Percentiles rank a stretch among this genome's conserved stretches.
phyloP scores from a whole-genome alignment of 2,329 filamentous ascomycete species.

The Endoconidiophora laricicola region DNA sequence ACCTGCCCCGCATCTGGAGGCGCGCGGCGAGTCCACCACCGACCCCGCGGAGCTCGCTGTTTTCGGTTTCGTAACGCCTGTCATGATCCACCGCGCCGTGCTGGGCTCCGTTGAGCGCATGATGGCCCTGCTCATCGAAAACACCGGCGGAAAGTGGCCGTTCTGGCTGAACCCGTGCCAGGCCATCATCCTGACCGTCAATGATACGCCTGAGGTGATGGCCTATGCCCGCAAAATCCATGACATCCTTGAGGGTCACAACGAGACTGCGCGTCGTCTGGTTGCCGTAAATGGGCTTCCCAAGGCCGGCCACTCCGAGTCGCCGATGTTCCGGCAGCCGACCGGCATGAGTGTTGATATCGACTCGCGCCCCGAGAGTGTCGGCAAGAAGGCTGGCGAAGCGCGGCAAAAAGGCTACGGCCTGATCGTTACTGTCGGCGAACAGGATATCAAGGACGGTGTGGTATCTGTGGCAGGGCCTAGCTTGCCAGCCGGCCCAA shows the following conservation, averaged over 20 bases:
- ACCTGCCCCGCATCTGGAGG: slow-evolving; percentile 34
- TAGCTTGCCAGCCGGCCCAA: slow-evolving; percentile 18
- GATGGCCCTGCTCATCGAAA: slow-evolving; percentile 71
- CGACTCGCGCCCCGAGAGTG: slow-evolving; percentile 43
- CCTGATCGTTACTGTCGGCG: slow-evolving; percentile 56
- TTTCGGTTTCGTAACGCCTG: slow-evolving; percentile 48
- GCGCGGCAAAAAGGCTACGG: slow-evolving; percentile 60
- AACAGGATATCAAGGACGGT: slow-evolving; percentile 41
- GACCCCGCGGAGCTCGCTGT: slow-evolving; percentile 30
- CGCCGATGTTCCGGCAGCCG: slow-evolving; percentile 28
- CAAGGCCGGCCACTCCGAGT: background rate
- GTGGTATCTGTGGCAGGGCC: slow-evolving; percentile 35
- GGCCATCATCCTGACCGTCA: slow-evolving; percentile 57
- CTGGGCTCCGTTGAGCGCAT: slow-evolving; percentile 72
- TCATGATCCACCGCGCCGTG: slow-evolving; percentile 73
- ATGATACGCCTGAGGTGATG: slow-evolving; percentile 38
- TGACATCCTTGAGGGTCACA: slow-evolving; percentile 28
- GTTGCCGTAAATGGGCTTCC: too few species aligned
- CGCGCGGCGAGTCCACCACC: slow-evolving; percentile 31
- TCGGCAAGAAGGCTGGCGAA: slow-evolving; percentile 54
- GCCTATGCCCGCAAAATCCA: slow-evolving; percentile 30
- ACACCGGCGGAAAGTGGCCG: slow-evolving; percentile 64
- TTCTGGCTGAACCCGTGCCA: slow-evolving; percentile 81
- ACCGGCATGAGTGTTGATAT: slow-evolving; percentile 52
- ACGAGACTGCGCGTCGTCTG: slow-evolving; percentile 13